Evolutionary conservation across 129 eudicot genomes (phyloP), one percentile per base, ranked within the genome.

Genomic region (Pittosporum tobira): DNA sequence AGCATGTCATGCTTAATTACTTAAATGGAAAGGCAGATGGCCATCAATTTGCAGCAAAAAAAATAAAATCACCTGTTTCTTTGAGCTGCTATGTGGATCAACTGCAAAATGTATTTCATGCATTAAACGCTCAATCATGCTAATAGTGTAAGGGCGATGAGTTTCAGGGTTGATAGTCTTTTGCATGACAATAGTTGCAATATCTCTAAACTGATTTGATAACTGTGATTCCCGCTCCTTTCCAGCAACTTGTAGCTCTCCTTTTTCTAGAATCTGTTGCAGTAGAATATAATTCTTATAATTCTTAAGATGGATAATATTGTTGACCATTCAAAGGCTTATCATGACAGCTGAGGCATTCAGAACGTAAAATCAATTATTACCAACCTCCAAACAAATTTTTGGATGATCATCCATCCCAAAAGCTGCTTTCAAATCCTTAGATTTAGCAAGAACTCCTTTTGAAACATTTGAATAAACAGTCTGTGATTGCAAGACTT

Each of bases 41-140:
- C 15, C 23, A 52, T 21, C 3, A 19, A 65, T 34, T 37, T 46
- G 25, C 55, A 65, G 57, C 29, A 61, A 34, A 53, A 69, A n/a
- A 28, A 63, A 51, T 29, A 1, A 36, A 52, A 16, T 47, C 23
- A 83, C 99, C 94, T 91, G 99, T 64, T 91, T 91, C 96, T 91
- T 91, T 37, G 99, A 91, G 80, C 69, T 91, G 79, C 86, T 91
- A 68, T 78, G 79, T 23, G 94, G 88, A 70, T 87, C 99, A 22
- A 91, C 94, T 42, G 99, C 96, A 71, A 83, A 91, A 73, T 91
- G 99, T 11, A 87, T 87, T 30, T 91, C 98, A 76, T 91, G 98
- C 98, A 91, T 86, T 63, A 91, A 70, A 43, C 98, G 96, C 45
- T 91, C 98, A 79, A 91, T 87, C 98, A 91, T 91, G 75, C 94